Evolutionary conservation across 148 eudicot species (phyloP).

Genomic region (Hydrangea macrophylla): DNA sequence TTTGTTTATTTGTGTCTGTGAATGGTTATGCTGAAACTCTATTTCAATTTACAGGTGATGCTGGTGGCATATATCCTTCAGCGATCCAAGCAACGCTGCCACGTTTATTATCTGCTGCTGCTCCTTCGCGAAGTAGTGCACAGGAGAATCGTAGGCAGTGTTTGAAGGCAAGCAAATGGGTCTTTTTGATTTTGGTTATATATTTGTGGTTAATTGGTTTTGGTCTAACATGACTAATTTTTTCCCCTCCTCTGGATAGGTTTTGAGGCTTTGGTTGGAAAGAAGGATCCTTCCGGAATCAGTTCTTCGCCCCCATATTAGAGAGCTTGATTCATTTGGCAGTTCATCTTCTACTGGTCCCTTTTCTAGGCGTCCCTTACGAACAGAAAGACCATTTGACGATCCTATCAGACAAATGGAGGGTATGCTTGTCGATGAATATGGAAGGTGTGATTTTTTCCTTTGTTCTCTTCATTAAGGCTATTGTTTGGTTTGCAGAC

Average conservation of each 20-base stretch:
- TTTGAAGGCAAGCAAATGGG: slow-evolving; percentile 61
- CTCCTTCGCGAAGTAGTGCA: slow-evolving; percentile 86
- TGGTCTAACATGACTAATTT: slow-evolving; percentile 2
- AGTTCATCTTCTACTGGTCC: slow-evolving; percentile 54
- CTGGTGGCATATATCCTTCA: slow-evolving; percentile 63
- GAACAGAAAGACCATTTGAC: slow-evolving; percentile 93
- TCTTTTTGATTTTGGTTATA: slow-evolving; percentile 1
- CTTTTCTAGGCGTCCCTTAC: slow-evolving; percentile 61
- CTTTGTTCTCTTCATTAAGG: too few species aligned
- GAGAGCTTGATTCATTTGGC: slow-evolving; percentile 69
- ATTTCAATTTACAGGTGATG: slow-evolving; percentile 46
- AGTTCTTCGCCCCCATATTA: slow-evolving; percentile 66
- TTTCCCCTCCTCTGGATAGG: slow-evolving; percentile 42
- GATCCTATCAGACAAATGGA: slow-evolving; percentile 95
- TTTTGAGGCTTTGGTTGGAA: slow-evolving; percentile 87
- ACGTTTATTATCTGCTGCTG: slow-evolving; percentile 88
- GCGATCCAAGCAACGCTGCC: slow-evolving; percentile 73
- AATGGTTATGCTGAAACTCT: slow-evolving; percentile 3
- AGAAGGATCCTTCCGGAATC: slow-evolving; percentile 82
- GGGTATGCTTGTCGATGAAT: slow-evolving; percentile 93
- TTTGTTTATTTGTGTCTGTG: not conserved
- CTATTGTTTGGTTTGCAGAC: too few species aligned
- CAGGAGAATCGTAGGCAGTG: slow-evolving; percentile 94
- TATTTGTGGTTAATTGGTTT: not conserved
- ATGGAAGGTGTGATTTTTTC: slow-evolving; percentile 67